These are phyloP conservation scores for Stipa capillata DNA, from an alignment of 176 grass and related monocot genomes.

Conservation along the genomic window DNA sequence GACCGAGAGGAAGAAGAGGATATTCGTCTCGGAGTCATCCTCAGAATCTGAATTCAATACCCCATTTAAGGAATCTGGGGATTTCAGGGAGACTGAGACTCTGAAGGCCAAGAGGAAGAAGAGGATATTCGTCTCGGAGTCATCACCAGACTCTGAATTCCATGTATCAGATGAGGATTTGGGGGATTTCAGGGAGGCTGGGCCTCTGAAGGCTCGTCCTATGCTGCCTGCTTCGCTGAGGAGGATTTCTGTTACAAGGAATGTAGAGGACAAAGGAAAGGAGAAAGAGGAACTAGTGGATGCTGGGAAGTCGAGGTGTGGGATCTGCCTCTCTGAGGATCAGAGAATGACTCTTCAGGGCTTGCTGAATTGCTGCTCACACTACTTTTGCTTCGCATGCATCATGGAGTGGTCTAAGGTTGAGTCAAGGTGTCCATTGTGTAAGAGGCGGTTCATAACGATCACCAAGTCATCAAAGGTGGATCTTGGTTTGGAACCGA, in stretches of 20 bases:
- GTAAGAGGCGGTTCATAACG: slow-evolving; percentile 76
- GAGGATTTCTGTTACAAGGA: slow-evolving; percentile 29
- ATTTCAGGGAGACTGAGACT: slow-evolving; percentile 3
- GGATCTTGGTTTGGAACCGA: slow-evolving; percentile 40
- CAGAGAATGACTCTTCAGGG: slow-evolving; percentile 66
- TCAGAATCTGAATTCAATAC: slow-evolving; percentile 61
- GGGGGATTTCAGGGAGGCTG: not conserved
- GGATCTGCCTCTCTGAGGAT: slow-evolving; percentile 85
- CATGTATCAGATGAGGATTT: slow-evolving; percentile 60
- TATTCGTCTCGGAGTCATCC: slow-evolving; percentile 31
- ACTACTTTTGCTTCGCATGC: slow-evolving; percentile 90
- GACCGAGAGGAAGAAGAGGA: slow-evolving; percentile 30
- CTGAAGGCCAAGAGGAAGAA: slow-evolving; percentile 21
- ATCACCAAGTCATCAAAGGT: slow-evolving; percentile 75
- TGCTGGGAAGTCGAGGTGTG: slow-evolving; percentile 46
- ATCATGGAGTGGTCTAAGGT: slow-evolving; percentile 96
- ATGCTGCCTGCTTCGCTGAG: slow-evolving; percentile 7
- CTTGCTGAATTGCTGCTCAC: slow-evolving; percentile 69
- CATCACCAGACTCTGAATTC: slow-evolving; percentile 71
- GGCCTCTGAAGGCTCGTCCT: slow-evolving; percentile 30
- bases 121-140: slow-evolving; percentile 25
- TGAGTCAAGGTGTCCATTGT: slow-evolving; percentile 86
- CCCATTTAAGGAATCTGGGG: slow-evolving; percentile 52
- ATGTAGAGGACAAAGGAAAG: slow-evolving; percentile 61
- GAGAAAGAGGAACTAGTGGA: slow-evolving; percentile 46